These are phyloP conservation scores for Teratosphaeria destructans DNA, from an alignment of 2,329 filamentous ascomycete species.

Conservation along the genomic window DNA sequence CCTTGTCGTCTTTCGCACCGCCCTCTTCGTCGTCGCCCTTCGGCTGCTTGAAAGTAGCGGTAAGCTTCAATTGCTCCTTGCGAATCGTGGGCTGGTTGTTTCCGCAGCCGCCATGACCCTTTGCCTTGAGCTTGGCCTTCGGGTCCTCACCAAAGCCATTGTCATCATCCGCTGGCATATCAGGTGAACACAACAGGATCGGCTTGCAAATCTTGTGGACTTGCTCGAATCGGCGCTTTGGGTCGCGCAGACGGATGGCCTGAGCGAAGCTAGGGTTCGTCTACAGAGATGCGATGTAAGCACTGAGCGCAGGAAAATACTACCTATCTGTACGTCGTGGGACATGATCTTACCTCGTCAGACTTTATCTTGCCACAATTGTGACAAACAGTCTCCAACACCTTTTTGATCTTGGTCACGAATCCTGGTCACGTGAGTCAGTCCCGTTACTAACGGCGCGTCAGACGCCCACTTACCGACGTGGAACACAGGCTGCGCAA, in stretches of 20 bases:
- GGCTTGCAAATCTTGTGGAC: constrained; percentile 90
- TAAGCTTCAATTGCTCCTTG: constrained; percentile 74
- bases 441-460: neutral
- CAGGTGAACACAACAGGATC: constrained; percentile 74
- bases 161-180: constrained; percentile 53
- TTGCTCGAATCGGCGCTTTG: constrained; percentile 84
- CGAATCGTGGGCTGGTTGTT: constrained; percentile 83
- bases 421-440: constrained; percentile 53
- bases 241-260: constrained; percentile 76
- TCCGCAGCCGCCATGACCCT: constrained; percentile 78
- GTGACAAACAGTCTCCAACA: constrained; percentile 97
- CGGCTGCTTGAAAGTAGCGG: constrained; percentile 59
- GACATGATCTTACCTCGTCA: constrained; percentile 86
- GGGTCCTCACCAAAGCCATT: constrained; percentile 56
- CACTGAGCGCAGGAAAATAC: constrained; percentile 23
- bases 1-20: constrained; percentile 52
- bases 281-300: constrained; percentile 45
- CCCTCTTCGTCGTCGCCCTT: constrained; percentile 66
- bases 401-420: constrained; percentile 98
- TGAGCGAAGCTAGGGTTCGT: constrained; percentile 73
- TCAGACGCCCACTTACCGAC: constrained; percentile 42
- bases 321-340: constrained; percentile 6
- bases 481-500: constrained; percentile 93
- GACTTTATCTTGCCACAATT: constrained; percentile 96
- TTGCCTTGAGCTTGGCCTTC: constrained; percentile 43